Evolutionary conservation across 371 early-diverging fungal species (phyloP), one percentile per base, ranked within the genome.

Genomic region (Rhizopus sp.): DNA sequence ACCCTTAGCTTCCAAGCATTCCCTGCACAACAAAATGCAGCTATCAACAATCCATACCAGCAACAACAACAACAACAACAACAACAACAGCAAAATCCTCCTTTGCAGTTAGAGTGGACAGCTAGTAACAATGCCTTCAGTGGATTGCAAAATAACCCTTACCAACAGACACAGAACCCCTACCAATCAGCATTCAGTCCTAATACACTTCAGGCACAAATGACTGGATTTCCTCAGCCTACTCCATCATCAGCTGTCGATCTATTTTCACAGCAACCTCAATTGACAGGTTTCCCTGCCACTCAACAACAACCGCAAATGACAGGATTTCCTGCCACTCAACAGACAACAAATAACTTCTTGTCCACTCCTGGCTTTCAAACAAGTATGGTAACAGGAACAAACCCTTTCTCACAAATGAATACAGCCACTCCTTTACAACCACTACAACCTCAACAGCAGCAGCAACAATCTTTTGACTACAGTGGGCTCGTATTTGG

Each of bases 161-260:
- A 70, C 33, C 73, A 72, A 49, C 75, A 74, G 58, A 32, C 54
- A 38, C 50, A 57, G 29, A 69, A 69, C 13, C 69, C 69, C 16
- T 64, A 64, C 17, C 68, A 61, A 50, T 16, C 65, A 61, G 17
- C 62, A 53, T 46, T 47, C 39, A 52, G 46, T 41, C 42, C 62
- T 5, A 32, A 39, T 16, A 50, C 38, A 12, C 59, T 70, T 17
- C 73, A 69, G 47, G 64, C 73, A 48, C 72, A 72, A 46, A 70
- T 70, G 70, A 72, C 72, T 7, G 69, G 72, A 2, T 62, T 77
- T 48, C 76, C 66, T 33, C 75, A 78, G 53, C 72, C 55, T 16
- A 53, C 53, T 48, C 29, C 55, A 46, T 31, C 53, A 53, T 59
- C 59, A 17, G 47, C 46, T 30, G 50, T 59, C 37, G 56, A 62